Percentiles rank a stretch among this genome's conserved stretches.
phyloP scores from a whole-genome alignment of 305 asterid genomes.

The Plantago coronopus region DNA sequence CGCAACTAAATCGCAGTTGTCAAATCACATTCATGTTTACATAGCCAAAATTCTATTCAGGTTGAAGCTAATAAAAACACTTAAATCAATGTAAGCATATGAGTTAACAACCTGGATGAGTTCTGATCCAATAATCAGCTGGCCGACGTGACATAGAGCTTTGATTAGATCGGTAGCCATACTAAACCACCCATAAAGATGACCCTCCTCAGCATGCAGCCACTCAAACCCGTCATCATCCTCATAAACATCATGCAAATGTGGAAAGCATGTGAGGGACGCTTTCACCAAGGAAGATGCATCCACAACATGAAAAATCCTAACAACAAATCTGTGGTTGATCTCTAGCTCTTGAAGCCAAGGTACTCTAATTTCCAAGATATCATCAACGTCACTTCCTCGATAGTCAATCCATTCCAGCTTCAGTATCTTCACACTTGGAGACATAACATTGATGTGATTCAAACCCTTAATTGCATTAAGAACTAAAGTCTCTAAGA shows the following conservation, averaged over 20 bases:
- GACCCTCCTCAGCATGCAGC: not conserved
- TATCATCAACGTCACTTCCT: not conserved
- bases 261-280: not conserved
- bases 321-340: not conserved
- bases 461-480: no score
- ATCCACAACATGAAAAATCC: not conserved
- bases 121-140: no score
- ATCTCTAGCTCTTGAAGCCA: not conserved
- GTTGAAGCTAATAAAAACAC: no score
- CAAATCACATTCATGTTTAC: no score
- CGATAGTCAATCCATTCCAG: not conserved
- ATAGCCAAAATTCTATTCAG: no score
- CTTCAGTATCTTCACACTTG: not conserved
- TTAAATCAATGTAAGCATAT: no score
- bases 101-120: no score
- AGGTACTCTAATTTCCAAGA: constrained; percentile 4
- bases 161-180: no score
- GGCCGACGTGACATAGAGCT: no score
- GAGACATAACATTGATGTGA: not conserved
- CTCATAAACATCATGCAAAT: not conserved
- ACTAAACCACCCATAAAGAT: not conserved
- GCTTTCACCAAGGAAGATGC: not conserved
- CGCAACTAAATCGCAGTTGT: no score
- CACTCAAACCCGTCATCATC: not conserved
- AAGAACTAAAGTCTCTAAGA: no score